A percentile compares a stretch with the other conserved stretches of the same genome.
phyloP scores from a whole-genome alignment of 805 yeast species.

The Cyberlindnera mycetangii region DNA sequence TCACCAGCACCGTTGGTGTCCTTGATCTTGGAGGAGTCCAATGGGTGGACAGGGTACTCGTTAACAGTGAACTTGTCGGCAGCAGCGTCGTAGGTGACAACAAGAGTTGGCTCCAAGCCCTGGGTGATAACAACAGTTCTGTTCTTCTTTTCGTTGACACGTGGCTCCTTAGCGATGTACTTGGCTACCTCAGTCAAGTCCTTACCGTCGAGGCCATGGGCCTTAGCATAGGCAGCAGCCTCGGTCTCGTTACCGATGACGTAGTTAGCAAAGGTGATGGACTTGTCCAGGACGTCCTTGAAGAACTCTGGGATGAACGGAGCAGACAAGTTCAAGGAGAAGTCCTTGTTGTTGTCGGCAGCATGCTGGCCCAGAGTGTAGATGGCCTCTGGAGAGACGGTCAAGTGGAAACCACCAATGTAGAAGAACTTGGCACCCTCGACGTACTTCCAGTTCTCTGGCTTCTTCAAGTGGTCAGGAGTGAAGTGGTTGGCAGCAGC shows the following conservation, averaged over 20 bases:
- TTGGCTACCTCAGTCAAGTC: conserved; percentile 79
- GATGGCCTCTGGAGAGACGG: conserved; percentile 96
- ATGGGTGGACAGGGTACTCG: conserved; percentile 66
- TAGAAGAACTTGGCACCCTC: conserved; percentile 79
- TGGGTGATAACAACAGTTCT: conserved; percentile 95
- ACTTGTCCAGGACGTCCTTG: conserved; percentile 81
- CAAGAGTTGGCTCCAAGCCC: conserved; percentile 87
- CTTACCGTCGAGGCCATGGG: conserved; percentile 59
- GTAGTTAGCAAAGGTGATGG: conserved; percentile 84
- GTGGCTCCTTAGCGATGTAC: conserved; percentile 74
- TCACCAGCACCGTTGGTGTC: conserved; percentile 99
- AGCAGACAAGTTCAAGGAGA: conserved; percentile 86
- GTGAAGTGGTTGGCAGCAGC: conserved; percentile 98
- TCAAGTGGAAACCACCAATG: conserved; percentile 98
- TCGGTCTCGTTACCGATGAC: conserved; percentile 96
- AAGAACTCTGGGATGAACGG: conserved; percentile 96
- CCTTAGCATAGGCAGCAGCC: conserved; percentile 89
- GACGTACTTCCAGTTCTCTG: conserved; percentile 86
- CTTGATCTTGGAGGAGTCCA: conserved; percentile 62
- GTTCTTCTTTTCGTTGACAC: conserved; percentile 60
- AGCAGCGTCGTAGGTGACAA: conserved; percentile 55
- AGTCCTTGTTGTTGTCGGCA: conserved; percentile 71
- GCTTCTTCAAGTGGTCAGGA: conserved; percentile 78
- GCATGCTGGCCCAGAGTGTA: conserved; percentile 89
- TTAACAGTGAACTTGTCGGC: conserved; percentile 45